A percentile compares a stretch with the other conserved stretches of the same genome.
phyloP scores from a whole-genome alignment of 495 filamentous ascomycete genomes.

The Aspergillus incahuasiensis region DNA sequence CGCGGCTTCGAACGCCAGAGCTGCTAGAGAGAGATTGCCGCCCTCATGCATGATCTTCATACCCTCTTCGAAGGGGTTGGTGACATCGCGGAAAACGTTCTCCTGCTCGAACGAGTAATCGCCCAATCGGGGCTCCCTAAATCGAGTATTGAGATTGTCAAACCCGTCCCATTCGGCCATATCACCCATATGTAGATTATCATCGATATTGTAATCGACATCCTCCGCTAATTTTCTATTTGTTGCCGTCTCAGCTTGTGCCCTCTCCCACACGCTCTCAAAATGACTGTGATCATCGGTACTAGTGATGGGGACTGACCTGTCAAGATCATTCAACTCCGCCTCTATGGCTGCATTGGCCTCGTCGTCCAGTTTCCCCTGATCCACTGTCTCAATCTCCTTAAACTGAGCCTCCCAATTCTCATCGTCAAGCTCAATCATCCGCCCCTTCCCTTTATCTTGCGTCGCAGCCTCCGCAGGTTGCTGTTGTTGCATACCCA shows the following conservation, averaged over 20 bases:
- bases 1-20: slow-evolving; percentile 95
- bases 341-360: slow-evolving; percentile 76
- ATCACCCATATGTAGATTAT: slow-evolving; percentile 61
- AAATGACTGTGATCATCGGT: slow-evolving; percentile 65
- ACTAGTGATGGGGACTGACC: slow-evolving; percentile 56
- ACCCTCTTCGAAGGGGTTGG: slow-evolving; percentile 84
- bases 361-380: slow-evolving; percentile 59
- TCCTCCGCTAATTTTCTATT: slow-evolving; percentile 65
- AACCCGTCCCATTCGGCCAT: slow-evolving; percentile 69
- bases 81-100: slow-evolving; percentile 73
- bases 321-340: slow-evolving; percentile 86
- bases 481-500: slow-evolving; percentile 30
- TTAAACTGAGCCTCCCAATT: slow-evolving; percentile 97
- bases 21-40: slow-evolving; percentile 89
- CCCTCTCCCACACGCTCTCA: slow-evolving; percentile 82
- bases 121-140: slow-evolving; percentile 69
- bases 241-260: slow-evolving; percentile 72
- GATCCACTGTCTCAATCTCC: slow-evolving; percentile 71
- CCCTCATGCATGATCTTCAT: slow-evolving; percentile 85
- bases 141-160: slow-evolving; percentile 54
- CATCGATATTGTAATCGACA: slow-evolving; percentile 45
- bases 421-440: slow-evolving; percentile 88
- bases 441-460: slow-evolving; percentile 82
- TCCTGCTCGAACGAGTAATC: slow-evolving; percentile 94
- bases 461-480: slow-evolving; percentile 44